Conservation (phyloP, 768 basidiomycete species). For the Pleurotus tuoliensis region DNA sequence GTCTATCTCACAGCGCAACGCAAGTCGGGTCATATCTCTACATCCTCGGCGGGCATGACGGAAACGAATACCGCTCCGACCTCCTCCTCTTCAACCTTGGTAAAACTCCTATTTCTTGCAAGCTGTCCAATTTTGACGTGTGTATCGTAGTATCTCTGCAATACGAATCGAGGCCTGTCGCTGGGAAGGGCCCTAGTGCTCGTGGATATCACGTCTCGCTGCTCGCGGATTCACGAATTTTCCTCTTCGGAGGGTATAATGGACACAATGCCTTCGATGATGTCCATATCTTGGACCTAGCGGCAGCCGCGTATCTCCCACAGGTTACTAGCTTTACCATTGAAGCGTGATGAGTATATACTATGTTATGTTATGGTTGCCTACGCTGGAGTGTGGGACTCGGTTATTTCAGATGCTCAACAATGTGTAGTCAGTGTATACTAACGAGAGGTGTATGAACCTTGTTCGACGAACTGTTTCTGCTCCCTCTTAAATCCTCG, state of each 20-base stretch:
- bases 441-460: too few species aligned
- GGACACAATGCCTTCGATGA: slow-evolving; percentile 83
- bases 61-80: slow-evolving; percentile 66
- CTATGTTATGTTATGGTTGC: too few species aligned
- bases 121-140: too few species aligned
- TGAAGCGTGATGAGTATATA: slow-evolving; percentile 23
- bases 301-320: slow-evolving; percentile 83
- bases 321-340: slow-evolving; percentile 80
- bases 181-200: slow-evolving; percentile 64
- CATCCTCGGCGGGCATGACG: slow-evolving; percentile 86
- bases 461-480: too few species aligned
- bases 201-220: slow-evolving; percentile 86
- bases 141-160: slow-evolving; percentile 64
- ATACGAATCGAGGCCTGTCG: slow-evolving; percentile 70
- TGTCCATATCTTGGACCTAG: slow-evolving; percentile 80
- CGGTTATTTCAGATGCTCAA: too few species aligned
- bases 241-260: slow-evolving; percentile 87
- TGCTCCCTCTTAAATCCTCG: too few species aligned
- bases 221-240: slow-evolving; percentile 79
- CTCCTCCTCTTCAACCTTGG: slow-evolving; percentile 86
- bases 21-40: slow-evolving; percentile 92
- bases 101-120: slow-evolving; percentile 23
- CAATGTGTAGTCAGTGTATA: too few species aligned
- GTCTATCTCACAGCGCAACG: slow-evolving; percentile 82
- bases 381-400: too few species aligned